These are phyloP conservation scores for Polychaeton citri DNA, from an alignment of 2,329 filamentous ascomycete genomes.

Conservation along the genomic window DNA sequence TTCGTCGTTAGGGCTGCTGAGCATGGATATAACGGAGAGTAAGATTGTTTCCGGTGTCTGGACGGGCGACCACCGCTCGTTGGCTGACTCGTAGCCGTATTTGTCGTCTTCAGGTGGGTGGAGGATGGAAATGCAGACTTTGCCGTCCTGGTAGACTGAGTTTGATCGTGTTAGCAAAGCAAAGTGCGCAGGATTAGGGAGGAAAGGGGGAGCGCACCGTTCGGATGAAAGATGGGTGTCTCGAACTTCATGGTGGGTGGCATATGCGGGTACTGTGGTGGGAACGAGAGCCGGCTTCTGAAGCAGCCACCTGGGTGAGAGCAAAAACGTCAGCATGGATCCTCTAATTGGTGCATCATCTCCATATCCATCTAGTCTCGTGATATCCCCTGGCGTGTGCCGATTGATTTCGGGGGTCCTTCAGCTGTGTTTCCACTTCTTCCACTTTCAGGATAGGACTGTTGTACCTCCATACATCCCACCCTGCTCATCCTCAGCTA, in stretches of 20 bases:
- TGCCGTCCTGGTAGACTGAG: conserved; percentile 65
- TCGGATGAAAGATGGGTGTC: conserved; percentile 81
- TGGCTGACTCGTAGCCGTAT: conserved; percentile 81
- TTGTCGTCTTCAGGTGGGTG: conserved; percentile 91
- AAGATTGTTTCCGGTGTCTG: conserved; percentile 93
- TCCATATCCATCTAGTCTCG: too few relatives aligned
- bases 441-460: too few relatives aligned
- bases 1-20: conserved; percentile 88
- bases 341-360: too few relatives aligned
- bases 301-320: conserved; percentile 69
- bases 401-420: too few relatives aligned
- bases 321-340: not conserved
- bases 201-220: conserved; percentile 39
- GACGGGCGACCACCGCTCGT: conserved; percentile 87
- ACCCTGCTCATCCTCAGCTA: conserved; percentile 64
- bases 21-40: conserved; percentile 80
- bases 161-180: conserved; percentile 1
- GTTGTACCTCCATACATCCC: conserved; percentile 78
- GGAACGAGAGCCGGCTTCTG: conserved; percentile 71
- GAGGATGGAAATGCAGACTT: conserved; percentile 92
- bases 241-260: conserved; percentile 85
- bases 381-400: too few relatives aligned
- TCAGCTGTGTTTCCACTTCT: too few relatives aligned
- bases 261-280: conserved; percentile 69
- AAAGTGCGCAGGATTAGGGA: not conserved